Base-by-base conservation (phyloP, 805 yeast species). In the Kuraishia hungarica region DNA sequence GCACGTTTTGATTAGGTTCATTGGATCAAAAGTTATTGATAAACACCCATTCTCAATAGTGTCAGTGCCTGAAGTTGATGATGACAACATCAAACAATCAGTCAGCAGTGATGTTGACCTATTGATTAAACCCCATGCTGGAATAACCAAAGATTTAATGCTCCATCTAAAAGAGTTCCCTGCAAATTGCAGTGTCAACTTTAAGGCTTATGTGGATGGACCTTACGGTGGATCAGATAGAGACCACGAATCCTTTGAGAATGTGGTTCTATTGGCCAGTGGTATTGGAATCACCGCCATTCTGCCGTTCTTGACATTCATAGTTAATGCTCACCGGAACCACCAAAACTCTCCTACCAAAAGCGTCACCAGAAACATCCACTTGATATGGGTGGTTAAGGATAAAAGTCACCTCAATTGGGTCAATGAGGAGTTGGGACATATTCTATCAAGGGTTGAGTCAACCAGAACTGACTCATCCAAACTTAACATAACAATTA, bases 21-120 rank as follows among this genome's bases (percentile, higher is more conserved):
- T 69, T 2, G 81, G 78, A 1, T 58, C 70, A 17, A 67, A 73
- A 47, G 65, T 79, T 22, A 59, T 79, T 21, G 83, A 81, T 57
- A 79, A 75, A 58, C 86, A 81, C 64, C 86, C 86, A 13, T 81
- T 81, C 61, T 79, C 84, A 1, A 74, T 80, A 8, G 58, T 76
- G 26, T 73, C 78, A 2, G 58, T 69, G 24, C 61, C 60, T 22
- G 62, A 63, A 1, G 65, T 58, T 21, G 51, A 48, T 19, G 47
- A 53, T 11, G 10, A 26, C 29, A 26, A 5, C 29, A 5, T 10
- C 29, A 47, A 59, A 19, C 61, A 61, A 35, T 3, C 15, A 2
- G 47, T 55, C 2, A 59, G 62, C 7, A 59, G 62, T 5, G 69
- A 71, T 13, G 61, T 81, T 65, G 75, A 72, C 59, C 68, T 81